A percentile compares a stretch with the other conserved stretches of the same genome.
Evolutionary conservation across 139 green algal species (phyloP).

Genomic region (Gonium pectorale): DNA sequence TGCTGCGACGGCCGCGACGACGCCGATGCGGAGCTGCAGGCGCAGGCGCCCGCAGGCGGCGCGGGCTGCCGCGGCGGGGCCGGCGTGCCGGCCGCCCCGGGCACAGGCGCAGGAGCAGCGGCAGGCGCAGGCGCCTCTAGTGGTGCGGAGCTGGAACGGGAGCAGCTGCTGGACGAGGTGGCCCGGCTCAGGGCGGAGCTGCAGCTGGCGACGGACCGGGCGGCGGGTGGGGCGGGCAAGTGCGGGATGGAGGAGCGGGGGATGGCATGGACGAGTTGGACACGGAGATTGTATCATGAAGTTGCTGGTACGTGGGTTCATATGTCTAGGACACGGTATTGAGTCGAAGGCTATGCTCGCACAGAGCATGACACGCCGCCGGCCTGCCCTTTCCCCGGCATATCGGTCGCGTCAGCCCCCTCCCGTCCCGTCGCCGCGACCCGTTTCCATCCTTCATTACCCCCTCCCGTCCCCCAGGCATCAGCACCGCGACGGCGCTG

Average conservation of each 20-base stretch:
- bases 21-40: neutral
- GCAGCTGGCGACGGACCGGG: constrained; percentile 10
- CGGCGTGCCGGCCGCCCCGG: no score
- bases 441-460: no score
- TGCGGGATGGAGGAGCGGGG: neutral
- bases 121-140: neutral
- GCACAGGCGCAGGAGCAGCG: neutral
- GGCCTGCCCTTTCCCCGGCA: no score
- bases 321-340: no score
- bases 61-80: neutral
- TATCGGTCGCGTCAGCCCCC: neutral
- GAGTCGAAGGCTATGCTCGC: no score
- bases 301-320: no score
- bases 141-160: constrained; percentile 7
- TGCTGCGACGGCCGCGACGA: neutral
- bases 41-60: neutral
- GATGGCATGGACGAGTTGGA: neutral
- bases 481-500: constrained; percentile 8
- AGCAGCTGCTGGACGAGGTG: constrained; percentile 39
- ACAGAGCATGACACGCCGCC: no score
- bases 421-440: neutral
- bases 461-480: no score
- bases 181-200: constrained; percentile 28
- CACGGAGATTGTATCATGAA: no score
- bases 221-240: neutral